Percentiles rank a stretch among this genome's conserved stretches.
phyloP scores from a whole-genome alignment of 1,139 yeast genomes.

The Cylindricascospora bacillispora region DNA sequence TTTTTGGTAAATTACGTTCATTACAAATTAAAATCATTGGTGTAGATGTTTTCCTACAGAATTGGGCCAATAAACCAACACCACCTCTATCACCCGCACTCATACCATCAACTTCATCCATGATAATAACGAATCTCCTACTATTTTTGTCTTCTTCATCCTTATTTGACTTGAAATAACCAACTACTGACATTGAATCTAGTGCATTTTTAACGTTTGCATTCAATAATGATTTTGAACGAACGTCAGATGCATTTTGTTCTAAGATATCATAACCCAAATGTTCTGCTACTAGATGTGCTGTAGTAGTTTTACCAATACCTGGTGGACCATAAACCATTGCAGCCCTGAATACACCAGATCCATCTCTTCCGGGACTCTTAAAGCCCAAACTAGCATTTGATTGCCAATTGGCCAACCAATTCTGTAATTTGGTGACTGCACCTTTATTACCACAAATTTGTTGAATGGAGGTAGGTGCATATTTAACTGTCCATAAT shows the following conservation, averaged over 20 bases:
- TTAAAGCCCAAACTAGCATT: slow-evolving; percentile 45
- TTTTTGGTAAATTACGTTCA: slow-evolving; percentile 82
- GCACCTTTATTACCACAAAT: slow-evolving; percentile 86
- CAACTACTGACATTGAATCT: slow-evolving; percentile 72
- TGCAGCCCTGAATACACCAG: slow-evolving; percentile 64
- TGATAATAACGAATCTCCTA: slow-evolving; percentile 63
- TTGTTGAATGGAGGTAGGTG: slow-evolving; percentile 63
- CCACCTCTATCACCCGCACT: slow-evolving; percentile 99
- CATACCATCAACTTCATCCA: slow-evolving; percentile 99
- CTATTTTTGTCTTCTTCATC: slow-evolving; percentile 23
- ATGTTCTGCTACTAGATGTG: slow-evolving; percentile 56
- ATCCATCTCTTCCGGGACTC: slow-evolving; percentile 44
- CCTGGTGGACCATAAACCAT: slow-evolving; percentile 83
- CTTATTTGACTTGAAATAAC: slow-evolving; percentile 40
- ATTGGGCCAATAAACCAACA: slow-evolving; percentile 84
- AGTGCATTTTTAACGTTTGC: slow-evolving; percentile 57
- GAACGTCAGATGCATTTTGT: slow-evolving; percentile 77
- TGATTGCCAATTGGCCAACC: slow-evolving; percentile 73
- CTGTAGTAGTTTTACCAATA: slow-evolving; percentile 72
- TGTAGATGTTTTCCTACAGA: slow-evolving; percentile 72
- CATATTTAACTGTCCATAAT: slow-evolving; percentile 89
- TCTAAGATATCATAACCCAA: slow-evolving; percentile 64
- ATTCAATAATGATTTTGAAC: slow-evolving; percentile 69
- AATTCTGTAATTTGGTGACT: slow-evolving; percentile 47
- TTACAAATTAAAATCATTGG: slow-evolving; percentile 92